Base-by-base conservation (phyloP, 192 early-diverging fungal genomes). In the Podila minutissima region DNA sequence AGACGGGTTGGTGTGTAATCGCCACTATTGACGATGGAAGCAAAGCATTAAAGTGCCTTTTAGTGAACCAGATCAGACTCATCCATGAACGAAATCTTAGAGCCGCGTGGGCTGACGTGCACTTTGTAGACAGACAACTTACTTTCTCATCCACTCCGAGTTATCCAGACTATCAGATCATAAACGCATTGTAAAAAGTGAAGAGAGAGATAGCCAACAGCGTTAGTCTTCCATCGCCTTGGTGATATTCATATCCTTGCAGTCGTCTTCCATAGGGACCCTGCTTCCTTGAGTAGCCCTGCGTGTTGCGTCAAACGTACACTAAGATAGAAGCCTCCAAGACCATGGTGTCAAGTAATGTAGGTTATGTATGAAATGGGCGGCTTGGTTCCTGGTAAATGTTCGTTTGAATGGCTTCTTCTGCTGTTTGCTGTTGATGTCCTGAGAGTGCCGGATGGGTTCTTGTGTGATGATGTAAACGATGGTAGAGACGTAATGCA, bases 1-100 rank as follows among this genome's bases (percentile, higher is more conserved):
- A 95, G 85, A 69, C 98, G 91, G 35, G 93, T 94, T 22, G 98
- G 98, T 64, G 94, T 96, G 83, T 96, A 98, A 82, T 99, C 98
- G 66, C 97, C 98, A 76, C 98, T 98, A 77, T 61, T 22, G 49
- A 37, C 59, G 8, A 32, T 11, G 31, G 46, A 53, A 12, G 38
- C 24, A 20, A 24, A 53, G 5, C 46, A 28, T 8, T 55, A 22
- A 73, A 35, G 33, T 26, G 15, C 19, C 5, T 2, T n/a, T 46
- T 41, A 38, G 26, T 6, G 63, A 26, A 35, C 38, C 64, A 57
- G 5, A 59, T 37, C n/a, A 3, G 9, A 63, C 13, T 13, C 8
- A 26, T 55, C 53, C 53, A 55, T 4, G 6, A n/a, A 9, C 8
- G 24, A 3, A 1, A 55, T 19, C 53, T n/a, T 26, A 1, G 35